Evolutionary conservation across 31 red algal species (phyloP).

Genomic region (Bonnemaisonia californica): DNA sequence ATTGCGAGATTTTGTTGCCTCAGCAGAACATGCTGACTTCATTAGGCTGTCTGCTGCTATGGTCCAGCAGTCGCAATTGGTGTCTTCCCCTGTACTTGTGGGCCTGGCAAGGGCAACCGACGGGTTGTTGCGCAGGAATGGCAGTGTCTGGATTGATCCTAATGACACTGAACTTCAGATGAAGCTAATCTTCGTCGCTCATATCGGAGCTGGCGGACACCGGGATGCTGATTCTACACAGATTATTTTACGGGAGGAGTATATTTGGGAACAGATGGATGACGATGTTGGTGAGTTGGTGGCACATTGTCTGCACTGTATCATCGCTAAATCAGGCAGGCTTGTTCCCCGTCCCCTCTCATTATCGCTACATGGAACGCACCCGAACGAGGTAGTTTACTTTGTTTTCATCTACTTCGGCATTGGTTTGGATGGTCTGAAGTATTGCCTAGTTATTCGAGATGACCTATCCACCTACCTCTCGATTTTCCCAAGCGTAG

Average conservation of each 20-base stretch:
- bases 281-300: slow-evolving; percentile 14
- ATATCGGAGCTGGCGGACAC: slow-evolving; percentile 7
- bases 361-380: slow-evolving; percentile 14
- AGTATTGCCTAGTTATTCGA: slow-evolving; percentile 32
- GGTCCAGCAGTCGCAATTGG: too few relatives aligned
- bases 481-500: neutral
- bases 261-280: neutral
- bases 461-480: slow-evolving; percentile 41
- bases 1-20: too few relatives aligned
- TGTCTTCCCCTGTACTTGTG: too few relatives aligned
- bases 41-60: too few relatives aligned
- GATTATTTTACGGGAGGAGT: neutral
- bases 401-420: slow-evolving; percentile 51
- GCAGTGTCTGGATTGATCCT: too few relatives aligned
- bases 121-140: too few relatives aligned
- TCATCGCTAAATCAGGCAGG: slow-evolving; percentile 32
- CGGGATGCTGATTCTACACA: neutral
- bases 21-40: too few relatives aligned
- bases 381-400: slow-evolving; percentile 49
- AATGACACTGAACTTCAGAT: too few relatives aligned
- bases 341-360: slow-evolving; percentile 38
- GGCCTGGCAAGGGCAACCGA: too few relatives aligned
- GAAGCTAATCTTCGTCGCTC: slow-evolving; percentile 10
- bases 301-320: slow-evolving; percentile 3
- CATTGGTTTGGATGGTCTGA: neutral